Base-by-base conservation (phyloP, 495 filamentous ascomycete species). In the Hypoxylon perforatum region DNA sequence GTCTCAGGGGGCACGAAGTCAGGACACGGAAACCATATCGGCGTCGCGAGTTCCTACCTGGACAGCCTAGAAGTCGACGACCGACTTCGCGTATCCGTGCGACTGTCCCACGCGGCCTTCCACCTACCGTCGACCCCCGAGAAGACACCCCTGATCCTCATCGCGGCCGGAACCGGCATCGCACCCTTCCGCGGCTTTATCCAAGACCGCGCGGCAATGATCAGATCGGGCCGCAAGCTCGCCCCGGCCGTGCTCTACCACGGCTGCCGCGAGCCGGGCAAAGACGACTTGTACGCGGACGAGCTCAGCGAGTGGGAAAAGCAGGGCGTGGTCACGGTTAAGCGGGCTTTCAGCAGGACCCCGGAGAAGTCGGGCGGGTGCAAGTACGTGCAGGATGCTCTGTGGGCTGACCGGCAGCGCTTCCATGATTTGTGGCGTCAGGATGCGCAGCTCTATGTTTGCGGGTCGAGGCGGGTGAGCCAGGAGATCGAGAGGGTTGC, bases 111-210 rank as follows among this genome's bases (percentile, higher is more conserved):
- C 47, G 81, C 80, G 74, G 77, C 86, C 58, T 92, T 92, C 80
- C 86, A 86, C 51, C 80, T 88, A 0, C 89, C 89, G 1, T 48
- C 72, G 0, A 82, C 87, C 67, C 73, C 84, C 0, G 76, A 79
- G 10, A 81, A 44, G 4, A 73, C 83, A 0, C 88, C 90, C 0
- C 77, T 91, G 65, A 86, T 90, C 63, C 87, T 90, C 79, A 74
- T 88, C 44, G 82, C 83, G 19, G 75, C 76, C 2, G 17, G 86
- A 74, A 44, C 85, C 70, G 54, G 88, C 0, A 75, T 90, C 21
- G 87, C 87, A 0, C 88, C 88, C 1, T 87, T 90, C 78, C 84
- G 86, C 3, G 86, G 86, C 10, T 90, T 90, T 67, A 65, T 89
- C 11, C 82, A 88, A 73, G 86, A 91, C 54, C 85, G 88, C 6